Percentiles rank a stretch among this genome's conserved stretches.
Evolutionary conservation across 2,329 filamentous ascomycete species (phyloP).

Genomic region (Biscogniauxia sp.): DNA sequence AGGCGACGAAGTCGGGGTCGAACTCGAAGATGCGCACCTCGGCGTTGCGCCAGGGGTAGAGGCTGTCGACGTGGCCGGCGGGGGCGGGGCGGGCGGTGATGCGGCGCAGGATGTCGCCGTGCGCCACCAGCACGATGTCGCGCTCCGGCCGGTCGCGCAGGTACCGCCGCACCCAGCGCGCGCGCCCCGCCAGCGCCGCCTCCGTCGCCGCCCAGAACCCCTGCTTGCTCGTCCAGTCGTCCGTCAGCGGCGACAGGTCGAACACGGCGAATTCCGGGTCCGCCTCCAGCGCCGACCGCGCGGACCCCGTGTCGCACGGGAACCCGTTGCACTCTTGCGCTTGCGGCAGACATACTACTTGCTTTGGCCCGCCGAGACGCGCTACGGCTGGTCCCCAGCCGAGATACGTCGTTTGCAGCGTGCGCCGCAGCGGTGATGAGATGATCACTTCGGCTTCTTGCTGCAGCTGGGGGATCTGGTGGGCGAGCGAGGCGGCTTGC

Average conservation of each 20-base stretch:
- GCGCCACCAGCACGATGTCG: constrained; percentile 31
- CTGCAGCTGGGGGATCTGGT: constrained; percentile 18
- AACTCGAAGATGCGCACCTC: constrained; percentile 25
- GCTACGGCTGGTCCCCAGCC: constrained; percentile 25
- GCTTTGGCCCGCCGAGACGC: constrained; percentile 17
- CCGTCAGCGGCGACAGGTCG: constrained; percentile 22
- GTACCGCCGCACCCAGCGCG: constrained; percentile 24
- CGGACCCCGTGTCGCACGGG: constrained; percentile 34
- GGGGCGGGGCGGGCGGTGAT: constrained; percentile 17
- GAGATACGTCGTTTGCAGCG: constrained; percentile 33
- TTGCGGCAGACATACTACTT: constrained; percentile 27
- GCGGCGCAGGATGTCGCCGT: constrained; percentile 28
- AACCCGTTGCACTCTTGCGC: constrained; percentile 31
- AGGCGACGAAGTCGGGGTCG: constrained; percentile 16
- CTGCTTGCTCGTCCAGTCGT: constrained; percentile 29
- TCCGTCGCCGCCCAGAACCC: constrained; percentile 25
- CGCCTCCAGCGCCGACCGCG: constrained; percentile 21
- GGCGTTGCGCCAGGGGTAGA: constrained; percentile 21
- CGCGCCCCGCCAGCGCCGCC: constrained; percentile 21
- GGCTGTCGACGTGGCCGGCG: constrained; percentile 6
- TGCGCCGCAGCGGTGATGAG: constrained; percentile 32
- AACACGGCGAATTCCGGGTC: constrained; percentile 27
- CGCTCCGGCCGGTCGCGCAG: constrained; percentile 25
- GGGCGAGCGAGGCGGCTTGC: constrained; percentile 23
- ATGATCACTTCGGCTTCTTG: constrained; percentile 26